Conservation (phyloP, 2,329 filamentous ascomycete genomes). For the Aspergillus bombycis region DNA sequence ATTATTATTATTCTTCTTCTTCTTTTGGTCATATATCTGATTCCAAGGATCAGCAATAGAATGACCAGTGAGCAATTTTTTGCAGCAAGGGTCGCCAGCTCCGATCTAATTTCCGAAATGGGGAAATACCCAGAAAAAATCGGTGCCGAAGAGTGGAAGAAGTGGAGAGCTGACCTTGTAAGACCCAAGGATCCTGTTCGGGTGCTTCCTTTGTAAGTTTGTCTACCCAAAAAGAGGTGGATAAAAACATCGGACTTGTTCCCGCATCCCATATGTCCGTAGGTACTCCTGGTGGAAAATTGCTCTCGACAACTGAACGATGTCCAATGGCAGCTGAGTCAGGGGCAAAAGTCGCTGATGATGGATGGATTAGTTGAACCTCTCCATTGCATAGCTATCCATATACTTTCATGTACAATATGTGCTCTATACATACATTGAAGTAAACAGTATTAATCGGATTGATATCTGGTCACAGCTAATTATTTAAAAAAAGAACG, state of each 20-base stretch:
- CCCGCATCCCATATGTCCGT: neutral
- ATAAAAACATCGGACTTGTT: neutral
- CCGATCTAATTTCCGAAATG: slow-evolving; percentile 22
- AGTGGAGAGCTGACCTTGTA: slow-evolving; percentile 21
- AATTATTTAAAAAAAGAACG: no score
- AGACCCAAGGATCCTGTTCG: slow-evolving; percentile 16
- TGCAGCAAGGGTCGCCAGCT: slow-evolving; percentile 2
- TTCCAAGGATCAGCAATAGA: neutral
- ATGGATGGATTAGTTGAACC: neutral
- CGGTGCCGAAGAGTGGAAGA: slow-evolving; percentile 19
- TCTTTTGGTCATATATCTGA: neutral
- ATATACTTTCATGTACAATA: neutral
- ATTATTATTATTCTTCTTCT: no score
- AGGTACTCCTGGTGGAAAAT: neutral
- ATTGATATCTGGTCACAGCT: neutral
- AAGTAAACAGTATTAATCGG: neutral
- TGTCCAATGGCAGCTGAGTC: neutral
- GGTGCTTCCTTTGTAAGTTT: slow-evolving; percentile 7
- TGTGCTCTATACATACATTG: no score
- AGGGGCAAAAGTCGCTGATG: neutral
- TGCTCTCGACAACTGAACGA: neutral
- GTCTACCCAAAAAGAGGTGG: neutral
- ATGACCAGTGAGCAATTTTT: neutral
- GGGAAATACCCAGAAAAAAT: slow-evolving; percentile 13
- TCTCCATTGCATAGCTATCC: no score